Evolutionary conservation across 2,329 filamentous ascomycete genomes (phyloP).

Genomic region (Fusarium marasasianum): DNA sequence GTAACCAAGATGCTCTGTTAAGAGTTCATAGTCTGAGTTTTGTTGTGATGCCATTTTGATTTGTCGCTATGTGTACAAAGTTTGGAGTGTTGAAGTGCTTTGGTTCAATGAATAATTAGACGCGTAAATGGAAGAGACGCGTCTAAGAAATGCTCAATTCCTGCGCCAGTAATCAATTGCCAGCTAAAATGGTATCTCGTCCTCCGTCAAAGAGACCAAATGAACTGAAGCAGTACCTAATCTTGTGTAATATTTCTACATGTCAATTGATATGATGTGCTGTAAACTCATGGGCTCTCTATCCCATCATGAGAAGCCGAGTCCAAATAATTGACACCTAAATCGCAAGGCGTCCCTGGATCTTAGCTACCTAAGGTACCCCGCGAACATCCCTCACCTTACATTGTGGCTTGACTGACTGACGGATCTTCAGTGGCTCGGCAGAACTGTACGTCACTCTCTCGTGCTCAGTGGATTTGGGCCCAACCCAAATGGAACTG

Average conservation of each 20-base stretch:
- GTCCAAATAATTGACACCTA: constrained; percentile 2
- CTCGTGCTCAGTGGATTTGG: constrained; percentile 11
- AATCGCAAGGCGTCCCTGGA: constrained; percentile 28
- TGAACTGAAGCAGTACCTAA: no score
- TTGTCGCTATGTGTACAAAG: background rate
- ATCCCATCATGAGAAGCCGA: constrained; percentile 1
- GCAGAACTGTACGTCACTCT: constrained; percentile 29
- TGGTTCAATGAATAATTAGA: background rate
- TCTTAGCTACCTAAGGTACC: constrained; percentile 2
- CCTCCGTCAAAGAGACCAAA: no score
- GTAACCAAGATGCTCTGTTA: constrained; percentile 96
- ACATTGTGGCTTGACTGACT: constrained; percentile 20
- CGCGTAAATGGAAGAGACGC: constrained; percentile 32
- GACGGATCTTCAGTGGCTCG: constrained; percentile 23
- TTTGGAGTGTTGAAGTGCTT: background rate
- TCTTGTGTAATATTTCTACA: background rate
- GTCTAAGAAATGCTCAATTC: constrained; percentile 4
- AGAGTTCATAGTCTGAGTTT: constrained; percentile 69
- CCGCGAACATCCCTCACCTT: constrained; percentile 21
- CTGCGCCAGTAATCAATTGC: background rate
- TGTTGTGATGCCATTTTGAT: constrained; percentile 47
- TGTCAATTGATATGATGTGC: background rate
- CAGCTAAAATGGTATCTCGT: background rate
- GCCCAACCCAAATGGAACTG: constrained; percentile 16
- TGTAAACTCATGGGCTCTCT: background rate